Evolutionary conservation across 2,329 filamentous ascomycete species (phyloP).

Genomic region (Trichoderma endophyticum): DNA sequence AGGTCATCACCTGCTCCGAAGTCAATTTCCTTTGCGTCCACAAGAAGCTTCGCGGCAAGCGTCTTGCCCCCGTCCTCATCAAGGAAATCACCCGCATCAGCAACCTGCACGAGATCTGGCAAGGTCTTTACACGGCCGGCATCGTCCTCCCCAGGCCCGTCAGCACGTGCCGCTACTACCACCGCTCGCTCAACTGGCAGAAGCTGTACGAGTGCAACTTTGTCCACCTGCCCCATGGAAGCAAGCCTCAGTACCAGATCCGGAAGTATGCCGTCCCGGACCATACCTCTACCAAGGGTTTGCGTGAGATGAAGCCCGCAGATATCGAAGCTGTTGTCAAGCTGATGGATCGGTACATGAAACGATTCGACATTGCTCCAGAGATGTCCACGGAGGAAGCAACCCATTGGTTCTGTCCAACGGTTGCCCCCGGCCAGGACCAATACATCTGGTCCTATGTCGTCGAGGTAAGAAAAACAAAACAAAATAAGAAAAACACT

Average conservation of each 20-base stretch:
- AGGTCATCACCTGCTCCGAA: conserved; percentile 74
- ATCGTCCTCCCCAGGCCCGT: conserved; percentile 88
- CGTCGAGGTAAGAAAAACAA: conserved; percentile 61
- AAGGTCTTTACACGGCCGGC: conserved; percentile 94
- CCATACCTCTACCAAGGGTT: conserved; percentile 66
- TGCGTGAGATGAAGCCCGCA: conserved; percentile 74
- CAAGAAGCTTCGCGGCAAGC: conserved; percentile 93
- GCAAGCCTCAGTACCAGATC: conserved; percentile 81
- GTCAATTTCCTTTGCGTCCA: conserved; percentile 99
- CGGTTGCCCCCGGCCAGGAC: conserved; percentile 55
- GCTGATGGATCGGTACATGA: conserved; percentile 73
- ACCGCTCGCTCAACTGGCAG: conserved; percentile 90
- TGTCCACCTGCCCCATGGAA: conserved; percentile 78
- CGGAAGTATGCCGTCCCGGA: conserved; percentile 81
- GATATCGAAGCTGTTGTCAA: conserved; percentile 74
- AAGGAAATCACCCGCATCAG: conserved; percentile 95
- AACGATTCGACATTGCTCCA: conserved; percentile 79
- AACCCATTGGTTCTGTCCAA: conserved; percentile 81
- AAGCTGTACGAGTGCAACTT: conserved; percentile 95
- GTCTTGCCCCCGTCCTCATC: conserved; percentile 89
- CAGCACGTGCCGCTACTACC: conserved; percentile 92
- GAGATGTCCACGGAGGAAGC: conserved; percentile 78
- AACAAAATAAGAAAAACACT: neutral
- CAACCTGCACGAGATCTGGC: conserved; percentile 82
- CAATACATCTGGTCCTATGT: conserved; percentile 94